phyloP scores from a whole-genome alignment of 306 rosid species.

The Cicer arietinum region DNA sequence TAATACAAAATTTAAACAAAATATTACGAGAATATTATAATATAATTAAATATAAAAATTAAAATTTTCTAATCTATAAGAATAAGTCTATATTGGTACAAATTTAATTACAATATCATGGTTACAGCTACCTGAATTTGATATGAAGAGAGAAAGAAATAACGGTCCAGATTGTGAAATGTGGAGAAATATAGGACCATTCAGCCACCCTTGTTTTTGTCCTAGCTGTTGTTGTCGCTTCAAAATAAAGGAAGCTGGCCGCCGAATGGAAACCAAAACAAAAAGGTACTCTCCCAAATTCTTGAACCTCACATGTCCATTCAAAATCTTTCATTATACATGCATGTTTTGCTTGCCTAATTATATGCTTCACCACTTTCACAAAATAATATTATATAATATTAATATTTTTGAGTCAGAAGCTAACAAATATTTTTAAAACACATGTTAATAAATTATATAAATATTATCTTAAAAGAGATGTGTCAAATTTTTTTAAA shows the following conservation, averaged over 20 bases:
- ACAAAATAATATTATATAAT: too few species aligned
- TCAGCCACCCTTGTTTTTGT: conserved; percentile 21
- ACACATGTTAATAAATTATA: too few species aligned
- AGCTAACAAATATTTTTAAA: too few species aligned
- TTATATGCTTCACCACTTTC: neutral
- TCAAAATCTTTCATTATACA: conserved; percentile 14
- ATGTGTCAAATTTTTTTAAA: too few species aligned
- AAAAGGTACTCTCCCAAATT: neutral
- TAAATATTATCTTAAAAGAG: too few species aligned
- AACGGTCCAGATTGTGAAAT: conserved; percentile 26
- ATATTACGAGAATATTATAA: too few species aligned
- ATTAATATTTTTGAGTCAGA: too few species aligned
- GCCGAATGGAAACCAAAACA: conserved; percentile 19
- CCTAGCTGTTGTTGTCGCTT: conserved; percentile 36
- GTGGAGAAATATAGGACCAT: conserved; percentile 41
- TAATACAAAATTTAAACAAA: too few species aligned
- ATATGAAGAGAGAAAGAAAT: neutral
- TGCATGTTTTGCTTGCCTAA: neutral
- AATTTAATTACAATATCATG: neutral
- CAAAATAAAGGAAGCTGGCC: conserved; percentile 35
- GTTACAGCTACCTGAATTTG: conserved; percentile 6
- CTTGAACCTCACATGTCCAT: neutral
- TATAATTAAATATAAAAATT: too few species aligned
- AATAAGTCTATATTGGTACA: too few species aligned
- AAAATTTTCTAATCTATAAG: too few species aligned